phyloP scores from a whole-genome alignment of 2,329 filamentous ascomycete species.

The Cladophialophora immunda region DNA sequence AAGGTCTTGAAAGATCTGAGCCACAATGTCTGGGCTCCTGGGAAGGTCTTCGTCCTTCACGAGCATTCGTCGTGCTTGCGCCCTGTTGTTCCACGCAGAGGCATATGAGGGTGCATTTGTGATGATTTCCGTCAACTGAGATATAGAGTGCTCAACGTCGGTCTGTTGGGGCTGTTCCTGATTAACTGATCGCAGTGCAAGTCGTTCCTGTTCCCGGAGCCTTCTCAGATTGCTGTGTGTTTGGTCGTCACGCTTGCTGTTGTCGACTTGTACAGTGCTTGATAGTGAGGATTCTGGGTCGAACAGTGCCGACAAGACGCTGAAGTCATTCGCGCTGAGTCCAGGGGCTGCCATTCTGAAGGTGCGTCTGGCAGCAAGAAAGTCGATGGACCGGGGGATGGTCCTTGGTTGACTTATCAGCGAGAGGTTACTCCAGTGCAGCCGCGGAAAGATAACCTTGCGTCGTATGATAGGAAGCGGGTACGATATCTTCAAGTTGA shows the following conservation, averaged over 20 bases:
- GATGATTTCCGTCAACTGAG: conserved; percentile 55
- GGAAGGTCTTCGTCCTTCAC: conserved; percentile 42
- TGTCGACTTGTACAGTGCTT: conserved; percentile 44
- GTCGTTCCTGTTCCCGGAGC: conserved; percentile 51
- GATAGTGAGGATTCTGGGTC: conserved; percentile 51
- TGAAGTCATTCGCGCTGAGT: conserved; percentile 55
- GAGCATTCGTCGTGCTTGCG: conserved; percentile 57
- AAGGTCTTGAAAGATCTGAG: conserved; percentile 48
- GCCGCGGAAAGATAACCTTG: background rate
- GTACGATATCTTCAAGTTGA: background rate
- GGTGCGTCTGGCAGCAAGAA: background rate
- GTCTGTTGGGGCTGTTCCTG: conserved; percentile 36
- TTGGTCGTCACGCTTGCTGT: conserved; percentile 52
- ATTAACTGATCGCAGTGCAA: conserved; percentile 51
- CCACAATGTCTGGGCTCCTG: conserved; percentile 32
- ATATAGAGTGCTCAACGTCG: conserved; percentile 47
- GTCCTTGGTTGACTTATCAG: background rate
- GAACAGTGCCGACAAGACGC: conserved; percentile 56
- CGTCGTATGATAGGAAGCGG: background rate
- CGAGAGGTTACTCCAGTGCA: background rate
- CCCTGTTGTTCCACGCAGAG: conserved; percentile 64
- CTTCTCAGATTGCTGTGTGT: conserved; percentile 49
- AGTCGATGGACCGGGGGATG: background rate
- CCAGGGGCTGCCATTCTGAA: background rate
- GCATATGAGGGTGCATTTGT: conserved; percentile 58